Percentiles rank a stretch among this genome's conserved stretches.
These are phyloP conservation scores for Penicillium occitanis DNA, from an alignment of 2,329 filamentous ascomycete genomes.

Conservation along the genomic window DNA sequence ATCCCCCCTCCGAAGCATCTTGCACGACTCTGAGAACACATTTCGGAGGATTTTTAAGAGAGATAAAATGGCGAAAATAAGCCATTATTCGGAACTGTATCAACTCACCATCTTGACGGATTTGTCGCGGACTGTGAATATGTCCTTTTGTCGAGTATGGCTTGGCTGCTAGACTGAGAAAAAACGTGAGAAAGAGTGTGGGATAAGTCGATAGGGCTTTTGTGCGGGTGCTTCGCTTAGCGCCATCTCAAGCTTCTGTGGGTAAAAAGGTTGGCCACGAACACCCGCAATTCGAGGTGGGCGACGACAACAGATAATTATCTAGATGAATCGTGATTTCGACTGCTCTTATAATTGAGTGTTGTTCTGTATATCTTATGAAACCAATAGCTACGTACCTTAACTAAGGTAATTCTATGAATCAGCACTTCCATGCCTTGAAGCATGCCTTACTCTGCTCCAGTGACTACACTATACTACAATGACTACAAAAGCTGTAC, in stretches of 20 bases:
- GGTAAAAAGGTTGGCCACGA: conserved; percentile 43
- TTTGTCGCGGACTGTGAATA: conserved; percentile 35
- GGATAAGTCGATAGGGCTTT: conserved; percentile 32
- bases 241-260: conserved; percentile 30
- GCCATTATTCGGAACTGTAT: conserved; percentile 28
- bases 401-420: neutral
- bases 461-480: too few species aligned
- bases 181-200: conserved; percentile 30
- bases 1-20: conserved; percentile 88
- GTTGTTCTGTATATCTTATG: too few species aligned
- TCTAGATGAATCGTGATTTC: neutral
- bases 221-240: conserved; percentile 48
- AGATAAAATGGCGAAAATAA: conserved; percentile 26
- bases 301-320: conserved; percentile 15
- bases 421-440: neutral
- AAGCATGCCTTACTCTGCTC: neutral
- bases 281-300: conserved; percentile 16
- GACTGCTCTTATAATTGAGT: neutral
- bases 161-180: conserved; percentile 30
- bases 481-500: neutral
- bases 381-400: neutral
- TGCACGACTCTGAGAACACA: conserved; percentile 70
- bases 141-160: conserved; percentile 38
- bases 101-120: conserved; percentile 48
- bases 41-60: conserved; percentile 21